Percentiles rank a stretch among this genome's conserved stretches.
Conservation (phyloP, 345 rosid species). For the Moricandia arvensis region DNA sequence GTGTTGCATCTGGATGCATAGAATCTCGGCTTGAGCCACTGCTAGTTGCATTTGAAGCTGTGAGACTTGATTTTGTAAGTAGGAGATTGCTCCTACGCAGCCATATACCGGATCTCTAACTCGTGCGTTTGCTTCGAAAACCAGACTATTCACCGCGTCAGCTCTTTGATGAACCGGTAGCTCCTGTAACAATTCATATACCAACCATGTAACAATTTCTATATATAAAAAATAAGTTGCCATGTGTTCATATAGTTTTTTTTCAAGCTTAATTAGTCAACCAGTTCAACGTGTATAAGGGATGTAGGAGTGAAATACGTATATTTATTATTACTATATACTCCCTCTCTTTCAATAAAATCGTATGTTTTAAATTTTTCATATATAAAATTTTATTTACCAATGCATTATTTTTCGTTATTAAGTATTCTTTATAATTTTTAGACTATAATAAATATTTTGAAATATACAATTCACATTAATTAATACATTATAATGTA, state of each 20-base stretch:
- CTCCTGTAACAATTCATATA: conserved; percentile 47
- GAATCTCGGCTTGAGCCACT: too few species aligned
- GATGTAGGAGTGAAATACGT: not conserved
- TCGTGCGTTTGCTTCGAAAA: conserved; percentile 78
- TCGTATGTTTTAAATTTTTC: too few species aligned
- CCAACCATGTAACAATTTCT: conserved; percentile 10
- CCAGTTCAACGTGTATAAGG: not conserved
- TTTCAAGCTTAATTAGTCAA: not conserved
- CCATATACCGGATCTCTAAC: conserved; percentile 85
- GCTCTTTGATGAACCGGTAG: conserved; percentile 74
- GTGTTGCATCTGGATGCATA: conserved; percentile 77
- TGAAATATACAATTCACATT: too few species aligned
- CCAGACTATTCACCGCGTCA: conserved; percentile 79
- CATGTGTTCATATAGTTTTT: too few species aligned
- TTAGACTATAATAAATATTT: too few species aligned
- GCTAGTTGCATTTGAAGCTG: conserved; percentile 83
- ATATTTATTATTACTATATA: too few species aligned
- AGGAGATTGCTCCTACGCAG: conserved; percentile 79
- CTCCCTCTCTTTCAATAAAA: too few species aligned
- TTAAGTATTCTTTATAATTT: too few species aligned
- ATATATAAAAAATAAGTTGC: not conserved
- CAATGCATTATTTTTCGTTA: too few species aligned
- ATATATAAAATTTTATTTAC: too few species aligned
- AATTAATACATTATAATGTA: too few species aligned
- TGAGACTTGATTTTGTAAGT: conserved; percentile 74